A percentile compares a stretch with the other conserved stretches of the same genome.
Conservation (phyloP, 345 rosid species). For the Citrus sp. region DNA sequence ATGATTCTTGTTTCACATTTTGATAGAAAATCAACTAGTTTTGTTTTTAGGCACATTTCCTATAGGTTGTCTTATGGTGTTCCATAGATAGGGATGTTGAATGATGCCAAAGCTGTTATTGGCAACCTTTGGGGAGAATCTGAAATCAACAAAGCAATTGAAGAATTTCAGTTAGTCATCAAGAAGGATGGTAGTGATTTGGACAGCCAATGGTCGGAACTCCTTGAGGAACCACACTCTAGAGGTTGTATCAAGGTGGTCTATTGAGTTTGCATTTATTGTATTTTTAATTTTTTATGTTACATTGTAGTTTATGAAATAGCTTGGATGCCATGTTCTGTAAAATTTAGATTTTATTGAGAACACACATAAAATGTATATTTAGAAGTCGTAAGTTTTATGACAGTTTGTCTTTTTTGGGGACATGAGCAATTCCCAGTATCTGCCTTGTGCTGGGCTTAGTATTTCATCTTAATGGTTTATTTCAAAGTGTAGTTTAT, state of each 20-base stretch:
- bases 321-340: background rate
- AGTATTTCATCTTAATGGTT: background rate
- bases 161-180: conserved; percentile 56
- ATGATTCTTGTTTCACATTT: conserved; percentile 17
- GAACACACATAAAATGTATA: background rate
- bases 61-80: conserved; percentile 5
- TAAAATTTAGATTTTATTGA: background rate
- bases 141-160: conserved; percentile 50
- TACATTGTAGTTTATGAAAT: background rate
- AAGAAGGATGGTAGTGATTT: conserved; percentile 49
- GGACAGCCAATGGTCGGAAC: conserved; percentile 63
- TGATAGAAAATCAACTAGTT: background rate
- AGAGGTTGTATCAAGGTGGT: conserved; percentile 70
- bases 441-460: background rate
- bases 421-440: background rate
- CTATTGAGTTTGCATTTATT: conserved; percentile 2
- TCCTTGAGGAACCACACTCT: conserved; percentile 69
- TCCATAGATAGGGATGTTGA: conserved; percentile 53
- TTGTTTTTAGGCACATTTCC: conserved; percentile 14
- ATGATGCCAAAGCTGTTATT: conserved; percentile 56
- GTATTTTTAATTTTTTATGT: background rate
- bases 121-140: conserved; percentile 62
- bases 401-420: background rate
- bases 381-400: background rate
- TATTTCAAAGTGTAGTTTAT: background rate